phyloP scores from a whole-genome alignment of 2,329 filamentous ascomycete genomes.

The Allantophomopsis lycopodina region DNA sequence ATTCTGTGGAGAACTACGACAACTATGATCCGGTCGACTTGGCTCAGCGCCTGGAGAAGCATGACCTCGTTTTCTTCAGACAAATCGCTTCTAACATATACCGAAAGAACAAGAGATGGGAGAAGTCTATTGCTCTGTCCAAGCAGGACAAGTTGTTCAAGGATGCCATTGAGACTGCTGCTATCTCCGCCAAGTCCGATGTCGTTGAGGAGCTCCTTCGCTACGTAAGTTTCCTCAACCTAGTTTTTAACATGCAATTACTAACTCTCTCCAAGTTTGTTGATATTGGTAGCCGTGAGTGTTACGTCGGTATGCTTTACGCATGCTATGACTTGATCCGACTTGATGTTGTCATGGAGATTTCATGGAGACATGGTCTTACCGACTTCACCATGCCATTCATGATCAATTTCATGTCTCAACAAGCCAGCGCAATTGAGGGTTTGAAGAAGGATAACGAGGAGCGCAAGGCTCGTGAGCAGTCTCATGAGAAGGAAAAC shows the following conservation, averaged over 20 bases:
- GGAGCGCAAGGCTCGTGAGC: constrained; percentile 69
- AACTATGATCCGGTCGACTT: constrained; percentile 96
- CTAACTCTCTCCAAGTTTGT: constrained; percentile 56
- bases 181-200: constrained; percentile 78
- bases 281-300: constrained; percentile 96
- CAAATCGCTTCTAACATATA: constrained; percentile 98
- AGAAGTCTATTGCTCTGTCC: constrained; percentile 93
- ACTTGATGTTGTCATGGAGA: constrained; percentile 82
- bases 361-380: constrained; percentile 92
- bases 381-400: constrained; percentile 98
- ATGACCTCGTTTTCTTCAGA: constrained; percentile 97
- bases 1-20: constrained; percentile 97
- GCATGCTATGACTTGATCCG: constrained; percentile 96
- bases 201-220: constrained; percentile 91
- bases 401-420: constrained; percentile 96
- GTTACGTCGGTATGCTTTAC: constrained; percentile 99
- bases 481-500: constrained; percentile 67
- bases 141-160: constrained; percentile 99
- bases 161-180: constrained; percentile 95
- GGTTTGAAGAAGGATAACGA: constrained; percentile 90
- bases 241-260: constrained; percentile 1
- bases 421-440: constrained; percentile 79
- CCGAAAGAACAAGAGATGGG: constrained; percentile 99
- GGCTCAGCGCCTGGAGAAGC: constrained; percentile 85
- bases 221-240: constrained; percentile 60